Evolutionary conservation across 2,329 filamentous ascomycete species (phyloP).

Genomic region (Fusarium transvaalense): DNA sequence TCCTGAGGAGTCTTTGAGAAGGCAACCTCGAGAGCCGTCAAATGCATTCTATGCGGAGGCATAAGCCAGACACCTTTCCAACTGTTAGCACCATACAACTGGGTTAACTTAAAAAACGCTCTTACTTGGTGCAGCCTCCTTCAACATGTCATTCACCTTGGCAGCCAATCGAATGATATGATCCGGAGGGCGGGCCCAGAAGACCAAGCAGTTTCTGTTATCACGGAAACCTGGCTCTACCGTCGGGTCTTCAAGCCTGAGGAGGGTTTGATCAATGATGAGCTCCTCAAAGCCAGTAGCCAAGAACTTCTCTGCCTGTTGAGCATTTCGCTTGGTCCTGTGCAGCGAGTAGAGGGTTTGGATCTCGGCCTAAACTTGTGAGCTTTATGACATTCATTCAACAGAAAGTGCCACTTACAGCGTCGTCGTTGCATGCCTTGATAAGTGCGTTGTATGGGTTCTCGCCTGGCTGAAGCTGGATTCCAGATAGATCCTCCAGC

Average conservation of each 20-base stretch:
- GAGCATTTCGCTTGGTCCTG: slow-evolving; percentile 78
- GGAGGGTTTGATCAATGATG: slow-evolving; percentile 80
- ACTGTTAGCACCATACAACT: not conserved
- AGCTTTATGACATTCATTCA: not conserved
- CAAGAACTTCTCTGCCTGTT: slow-evolving; percentile 81
- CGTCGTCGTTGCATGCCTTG: slow-evolving; percentile 72
- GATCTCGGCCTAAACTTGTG: slow-evolving; percentile 68
- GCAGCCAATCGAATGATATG: slow-evolving; percentile 76
- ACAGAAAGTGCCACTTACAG: slow-evolving; percentile 62
- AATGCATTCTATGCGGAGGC: slow-evolving; percentile 81
- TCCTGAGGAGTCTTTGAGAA: slow-evolving; percentile 79
- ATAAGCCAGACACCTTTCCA: slow-evolving; percentile 83
- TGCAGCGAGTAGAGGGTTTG: slow-evolving; percentile 80
- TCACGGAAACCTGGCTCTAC: slow-evolving; percentile 79
- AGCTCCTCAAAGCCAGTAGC: slow-evolving; percentile 76
- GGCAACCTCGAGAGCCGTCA: slow-evolving; percentile 87
- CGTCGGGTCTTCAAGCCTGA: slow-evolving; percentile 73
- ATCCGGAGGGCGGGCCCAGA: slow-evolving; percentile 87
- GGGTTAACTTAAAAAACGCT: slow-evolving; percentile 20
- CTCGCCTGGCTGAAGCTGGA: slow-evolving; percentile 63
- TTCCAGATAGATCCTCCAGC: slow-evolving; percentile 67
- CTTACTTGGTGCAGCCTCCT: slow-evolving; percentile 76
- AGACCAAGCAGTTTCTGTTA: slow-evolving; percentile 82
- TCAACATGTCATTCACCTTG: slow-evolving; percentile 76
- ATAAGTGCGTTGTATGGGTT: slow-evolving; percentile 86